Conservation (phyloP, 2,329 filamentous ascomycete species). For the Rosellinia necatrix region DNA sequence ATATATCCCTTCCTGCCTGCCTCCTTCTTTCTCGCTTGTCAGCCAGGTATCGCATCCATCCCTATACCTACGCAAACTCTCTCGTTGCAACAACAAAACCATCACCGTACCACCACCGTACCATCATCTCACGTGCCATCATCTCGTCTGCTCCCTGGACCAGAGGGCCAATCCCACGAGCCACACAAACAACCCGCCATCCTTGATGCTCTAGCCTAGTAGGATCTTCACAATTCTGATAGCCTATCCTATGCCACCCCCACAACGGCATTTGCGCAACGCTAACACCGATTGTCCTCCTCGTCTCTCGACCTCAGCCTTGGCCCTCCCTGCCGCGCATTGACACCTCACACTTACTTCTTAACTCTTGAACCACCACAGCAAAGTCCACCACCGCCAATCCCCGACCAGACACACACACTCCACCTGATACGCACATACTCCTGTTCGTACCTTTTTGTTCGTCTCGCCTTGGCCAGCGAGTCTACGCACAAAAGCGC, state of each 20-base stretch:
- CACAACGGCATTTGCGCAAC: constrained; percentile 20
- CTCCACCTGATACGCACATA: too few relatives aligned
- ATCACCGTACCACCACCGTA: constrained; percentile 12
- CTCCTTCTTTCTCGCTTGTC: not conserved
- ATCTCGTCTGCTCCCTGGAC: constrained; percentile 6
- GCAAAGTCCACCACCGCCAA: too few relatives aligned
- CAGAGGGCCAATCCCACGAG: too few relatives aligned
- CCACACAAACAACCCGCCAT: not conserved
- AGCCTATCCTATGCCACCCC: constrained; percentile 12
- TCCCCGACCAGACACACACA: too few relatives aligned
- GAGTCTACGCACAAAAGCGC: too few relatives aligned
- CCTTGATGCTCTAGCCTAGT: not conserved
- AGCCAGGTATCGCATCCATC: too few relatives aligned
- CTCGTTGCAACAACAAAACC: constrained; percentile 5
- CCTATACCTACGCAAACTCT: too few relatives aligned
- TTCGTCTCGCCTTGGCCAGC: too few relatives aligned
- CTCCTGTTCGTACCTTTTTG: too few relatives aligned
- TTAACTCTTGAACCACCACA: not conserved
- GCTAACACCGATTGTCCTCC: constrained; percentile 18
- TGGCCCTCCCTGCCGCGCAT: constrained; percentile 11
- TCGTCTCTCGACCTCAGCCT: constrained; percentile 24
- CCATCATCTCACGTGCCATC: constrained; percentile 15
- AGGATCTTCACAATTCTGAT: not conserved
- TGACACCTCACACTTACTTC: constrained; percentile 6
- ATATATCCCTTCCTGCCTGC: not conserved